phyloP scores from a whole-genome alignment of 805 yeast genomes.

The Yarrowia yakushimensis region DNA sequence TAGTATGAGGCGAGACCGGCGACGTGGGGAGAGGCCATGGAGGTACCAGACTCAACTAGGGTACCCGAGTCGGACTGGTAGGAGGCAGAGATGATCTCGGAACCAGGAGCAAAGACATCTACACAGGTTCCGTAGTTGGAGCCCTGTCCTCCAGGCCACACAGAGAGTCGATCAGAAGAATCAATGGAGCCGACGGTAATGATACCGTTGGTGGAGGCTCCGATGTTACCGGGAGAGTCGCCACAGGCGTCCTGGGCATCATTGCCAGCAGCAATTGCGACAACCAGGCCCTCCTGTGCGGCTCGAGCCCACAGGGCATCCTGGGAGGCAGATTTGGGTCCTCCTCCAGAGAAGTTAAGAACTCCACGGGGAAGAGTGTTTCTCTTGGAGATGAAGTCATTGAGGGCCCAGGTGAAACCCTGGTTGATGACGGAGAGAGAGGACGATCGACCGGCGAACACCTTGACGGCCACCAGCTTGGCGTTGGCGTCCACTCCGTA shows the following conservation, averaged over 20 bases:
- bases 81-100: constrained; percentile 64
- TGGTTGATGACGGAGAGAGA: constrained; percentile 22
- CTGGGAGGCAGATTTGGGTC: constrained; percentile 83
- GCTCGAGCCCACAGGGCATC: constrained; percentile 89
- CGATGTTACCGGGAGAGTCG: constrained; percentile 8
- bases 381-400: constrained; percentile 39
- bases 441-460: constrained; percentile 44
- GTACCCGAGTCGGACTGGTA: constrained; percentile 34
- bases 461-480: constrained; percentile 57
- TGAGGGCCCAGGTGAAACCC: constrained; percentile 20
- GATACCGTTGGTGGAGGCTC: neutral
- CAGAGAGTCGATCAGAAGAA: neutral
- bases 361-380: constrained; percentile 36
- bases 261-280: constrained; percentile 20
- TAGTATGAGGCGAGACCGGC: constrained; percentile 86
- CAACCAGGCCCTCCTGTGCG: constrained; percentile 75
- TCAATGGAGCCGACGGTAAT: constrained; percentile 17
- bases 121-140: constrained; percentile 71
- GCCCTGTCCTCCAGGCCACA: constrained; percentile 1
- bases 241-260: constrained; percentile 9
- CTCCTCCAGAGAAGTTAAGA: constrained; percentile 90
- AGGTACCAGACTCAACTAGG: constrained; percentile 66
- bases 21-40: constrained; percentile 98
- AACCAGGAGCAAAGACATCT: constrained; percentile 95
- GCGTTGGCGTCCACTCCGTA: constrained; percentile 58